Evolutionary conservation across 2,329 filamentous ascomycete species (phyloP), one percentile per base, ranked within the genome.

Genomic region (Diplodia sapinea): DNA sequence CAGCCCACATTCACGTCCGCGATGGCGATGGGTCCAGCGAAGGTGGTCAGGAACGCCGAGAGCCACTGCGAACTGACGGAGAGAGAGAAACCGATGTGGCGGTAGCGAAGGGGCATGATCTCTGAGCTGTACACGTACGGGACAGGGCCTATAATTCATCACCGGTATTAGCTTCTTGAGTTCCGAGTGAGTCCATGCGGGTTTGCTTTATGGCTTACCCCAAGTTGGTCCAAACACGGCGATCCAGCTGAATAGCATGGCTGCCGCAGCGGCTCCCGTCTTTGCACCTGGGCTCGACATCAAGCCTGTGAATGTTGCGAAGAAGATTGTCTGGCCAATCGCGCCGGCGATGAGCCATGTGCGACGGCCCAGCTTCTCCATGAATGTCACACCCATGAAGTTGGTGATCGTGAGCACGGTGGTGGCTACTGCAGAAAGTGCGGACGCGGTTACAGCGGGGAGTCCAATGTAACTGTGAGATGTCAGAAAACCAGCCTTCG

Each of bases 21-120:
- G 40, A 77, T 72, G 11, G 72, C 77, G 50, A 77, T 78, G 3
- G 76, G 76, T 1, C 76, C 76, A 4, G 75, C 77, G 63, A 74
- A 79, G 4, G 78, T 77, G 20, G 77, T 79, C 23, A 79, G 54
- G 68, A 78, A 79, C 2, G 76, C 74, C 69, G 74, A 74, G 49
- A 78, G 68, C 77, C 77, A 78, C 66, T 79, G 75, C 13, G 71
- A 73, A 12, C 73, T 75, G 38, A 74, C 70, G 38, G 71, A 73
- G 20, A 76, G 71, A n/a, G 72, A 73, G 63, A 76, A 73, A 23
- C 77, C 77, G 15, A 73, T 75, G 65, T 78, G 76, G 52, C 77
- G 74, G 69, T 78, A 73, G n/a, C 73, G 73, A 5, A 79, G 73
- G 1, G 76, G 77, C 71, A 76, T 74, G 51, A 73, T 76, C 67